phyloP scores from a whole-genome alignment of 495 filamentous ascomycete species.

The Pyrenopolyporus hunteri region DNA sequence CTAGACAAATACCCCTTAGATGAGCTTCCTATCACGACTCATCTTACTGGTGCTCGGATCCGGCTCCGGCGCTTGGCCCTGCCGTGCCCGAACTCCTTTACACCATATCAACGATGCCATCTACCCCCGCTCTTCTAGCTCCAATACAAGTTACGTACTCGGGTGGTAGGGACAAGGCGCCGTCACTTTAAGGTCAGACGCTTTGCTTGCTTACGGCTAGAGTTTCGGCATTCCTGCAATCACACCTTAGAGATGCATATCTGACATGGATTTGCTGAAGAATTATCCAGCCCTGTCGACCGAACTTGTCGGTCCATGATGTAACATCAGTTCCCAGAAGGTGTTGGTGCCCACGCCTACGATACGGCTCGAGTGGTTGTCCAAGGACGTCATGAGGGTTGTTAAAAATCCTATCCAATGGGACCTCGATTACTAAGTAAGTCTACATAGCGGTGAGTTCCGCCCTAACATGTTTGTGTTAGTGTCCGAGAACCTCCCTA shows the following conservation, averaged over 20 bases:
- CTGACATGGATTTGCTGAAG: slow-evolving; percentile 23
- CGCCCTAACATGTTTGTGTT: not conserved
- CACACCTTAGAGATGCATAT: slow-evolving; percentile 6
- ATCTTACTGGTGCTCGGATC: not conserved
- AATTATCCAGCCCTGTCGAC: slow-evolving; percentile 22
- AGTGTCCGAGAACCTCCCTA: slow-evolving; percentile 6
- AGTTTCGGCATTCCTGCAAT: slow-evolving; percentile 17
- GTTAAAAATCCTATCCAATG: slow-evolving; percentile 16
- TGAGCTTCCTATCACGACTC: not conserved
- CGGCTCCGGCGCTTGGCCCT: slow-evolving; percentile 1
- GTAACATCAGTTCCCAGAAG: not conserved
- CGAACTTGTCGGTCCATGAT: not conserved
- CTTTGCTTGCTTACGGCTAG: slow-evolving; percentile 12
- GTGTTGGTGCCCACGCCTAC: slow-evolving; percentile 2
- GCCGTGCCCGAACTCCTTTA: not conserved
- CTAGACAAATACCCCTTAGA: not conserved
- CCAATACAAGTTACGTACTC: not conserved
- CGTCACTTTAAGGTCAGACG: not conserved
- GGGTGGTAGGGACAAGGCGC: not conserved
- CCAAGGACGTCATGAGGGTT: slow-evolving; percentile 12
- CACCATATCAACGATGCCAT: not conserved
- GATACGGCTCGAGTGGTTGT: not conserved
- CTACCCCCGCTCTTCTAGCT: not conserved
- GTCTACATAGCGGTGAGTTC: slow-evolving; percentile 29
- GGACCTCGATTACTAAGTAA: not conserved